Percentiles rank a stretch among this genome's conserved stretches.
These are phyloP conservation scores for Ochromonas danica DNA, from an alignment of 108 stramenopile species.

Conservation along the genomic window DNA sequence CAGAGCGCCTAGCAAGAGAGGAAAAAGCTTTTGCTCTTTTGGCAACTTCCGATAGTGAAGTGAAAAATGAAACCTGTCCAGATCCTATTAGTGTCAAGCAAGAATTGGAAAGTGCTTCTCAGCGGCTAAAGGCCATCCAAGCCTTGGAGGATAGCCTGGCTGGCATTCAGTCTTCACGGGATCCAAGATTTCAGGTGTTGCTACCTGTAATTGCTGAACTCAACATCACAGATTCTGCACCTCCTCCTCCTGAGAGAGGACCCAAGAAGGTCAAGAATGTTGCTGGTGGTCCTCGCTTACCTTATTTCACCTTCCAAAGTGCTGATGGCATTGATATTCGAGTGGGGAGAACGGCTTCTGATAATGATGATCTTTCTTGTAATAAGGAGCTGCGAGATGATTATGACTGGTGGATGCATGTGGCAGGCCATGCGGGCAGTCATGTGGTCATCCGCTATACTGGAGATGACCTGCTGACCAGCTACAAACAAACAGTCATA, in stretches of 20 bases:
- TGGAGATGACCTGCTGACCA: slow-evolving; percentile 57
- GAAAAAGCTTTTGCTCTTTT: background rate
- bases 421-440: slow-evolving; percentile 78
- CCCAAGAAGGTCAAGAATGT: slow-evolving; percentile 2
- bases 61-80: background rate
- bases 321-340: slow-evolving; percentile 29
- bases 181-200: background rate
- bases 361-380: slow-evolving; percentile 75
- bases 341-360: slow-evolving; percentile 78
- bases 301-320: background rate
- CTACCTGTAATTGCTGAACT: background rate
- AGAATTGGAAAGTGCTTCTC: background rate
- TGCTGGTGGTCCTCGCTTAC: background rate
- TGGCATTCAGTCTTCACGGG: background rate
- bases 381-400: slow-evolving; percentile 71
- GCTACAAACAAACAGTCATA: background rate
- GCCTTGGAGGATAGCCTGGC: background rate
- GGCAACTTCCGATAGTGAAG: background rate
- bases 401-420: slow-evolving; percentile 84
- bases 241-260: background rate
- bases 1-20: no score
- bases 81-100: background rate
- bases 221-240: slow-evolving; percentile 3
- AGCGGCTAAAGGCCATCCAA: background rate
- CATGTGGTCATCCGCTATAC: slow-evolving; percentile 75